Conservation (phyloP, 306 rosid species). For the Pyrus pyrifolia region DNA sequence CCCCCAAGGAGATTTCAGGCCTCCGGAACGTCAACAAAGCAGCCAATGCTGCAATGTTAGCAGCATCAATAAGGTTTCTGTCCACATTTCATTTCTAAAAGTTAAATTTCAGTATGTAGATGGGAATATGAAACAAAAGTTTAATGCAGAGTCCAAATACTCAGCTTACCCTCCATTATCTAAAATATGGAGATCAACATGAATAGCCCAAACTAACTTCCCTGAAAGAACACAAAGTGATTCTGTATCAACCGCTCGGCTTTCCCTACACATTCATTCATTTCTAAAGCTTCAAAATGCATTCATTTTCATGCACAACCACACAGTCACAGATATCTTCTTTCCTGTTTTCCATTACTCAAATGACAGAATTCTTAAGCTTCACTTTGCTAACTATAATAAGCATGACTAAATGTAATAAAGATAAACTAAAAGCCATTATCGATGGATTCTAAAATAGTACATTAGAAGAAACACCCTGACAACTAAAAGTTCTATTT, state of each 20-base stretch:
- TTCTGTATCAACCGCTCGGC: slow-evolving; percentile 79
- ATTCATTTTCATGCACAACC: neutral
- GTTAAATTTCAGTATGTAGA: neutral
- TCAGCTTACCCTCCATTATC: slow-evolving; percentile 79
- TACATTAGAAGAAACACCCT: neutral
- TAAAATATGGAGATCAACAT: slow-evolving; percentile 73
- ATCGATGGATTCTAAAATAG: neutral
- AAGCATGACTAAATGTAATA: neutral
- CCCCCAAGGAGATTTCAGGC: slow-evolving; percentile 80
- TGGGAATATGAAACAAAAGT: neutral
- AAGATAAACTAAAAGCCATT: neutral
- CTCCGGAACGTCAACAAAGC: slow-evolving; percentile 73
- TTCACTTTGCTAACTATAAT: neutral
- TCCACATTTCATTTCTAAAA: neutral
- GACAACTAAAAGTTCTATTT: neutral
- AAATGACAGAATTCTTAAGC: neutral
- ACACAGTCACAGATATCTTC: neutral
- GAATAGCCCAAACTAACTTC: slow-evolving; percentile 78
- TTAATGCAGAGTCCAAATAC: neutral
- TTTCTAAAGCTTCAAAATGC: slow-evolving; percentile 2
- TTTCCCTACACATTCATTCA: slow-evolving; percentile 49
- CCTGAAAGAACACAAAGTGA: slow-evolving; percentile 74
- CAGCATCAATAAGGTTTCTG: slow-evolving; percentile 87
- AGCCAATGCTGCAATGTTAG: slow-evolving; percentile 83
- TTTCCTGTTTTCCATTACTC: neutral